Evolutionary conservation across 2,329 filamentous ascomycete genomes (phyloP).

Genomic region (Pyricularia sp.): DNA sequence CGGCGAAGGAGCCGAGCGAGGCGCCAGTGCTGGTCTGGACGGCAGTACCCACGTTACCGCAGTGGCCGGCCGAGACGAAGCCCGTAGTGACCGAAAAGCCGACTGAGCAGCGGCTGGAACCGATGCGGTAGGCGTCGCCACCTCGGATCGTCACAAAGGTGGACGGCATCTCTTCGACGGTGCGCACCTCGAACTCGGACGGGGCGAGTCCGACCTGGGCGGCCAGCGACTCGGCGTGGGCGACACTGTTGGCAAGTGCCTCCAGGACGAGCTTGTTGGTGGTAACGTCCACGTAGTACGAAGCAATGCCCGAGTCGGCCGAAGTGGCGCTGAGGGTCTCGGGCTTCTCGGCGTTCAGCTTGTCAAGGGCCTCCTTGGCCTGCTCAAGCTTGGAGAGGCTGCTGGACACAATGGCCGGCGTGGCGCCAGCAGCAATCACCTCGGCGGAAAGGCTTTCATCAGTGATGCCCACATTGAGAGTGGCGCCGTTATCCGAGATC

Average conservation of each 20-base stretch:
- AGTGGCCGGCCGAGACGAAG: slow-evolving; percentile 6
- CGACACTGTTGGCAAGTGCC: not conserved
- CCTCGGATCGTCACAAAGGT: not conserved
- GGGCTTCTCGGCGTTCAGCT: slow-evolving; percentile 3
- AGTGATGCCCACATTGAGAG: not conserved
- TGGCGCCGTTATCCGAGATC: not conserved
- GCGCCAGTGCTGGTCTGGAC: not conserved
- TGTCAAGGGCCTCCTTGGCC: not conserved
- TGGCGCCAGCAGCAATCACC: not conserved
- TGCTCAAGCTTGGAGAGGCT: not conserved
- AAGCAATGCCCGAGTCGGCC: not conserved
- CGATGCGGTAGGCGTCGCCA: not conserved
- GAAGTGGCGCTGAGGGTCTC: not conserved
- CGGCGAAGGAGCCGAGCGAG: not conserved
- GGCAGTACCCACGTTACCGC: not conserved
- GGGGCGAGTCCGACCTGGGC: not conserved
- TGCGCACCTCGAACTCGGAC: not conserved
- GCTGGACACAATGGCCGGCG: not conserved
- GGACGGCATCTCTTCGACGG: not conserved
- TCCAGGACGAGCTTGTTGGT: not conserved
- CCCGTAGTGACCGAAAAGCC: slow-evolving; percentile 3
- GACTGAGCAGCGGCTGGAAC: slow-evolving; percentile 2
- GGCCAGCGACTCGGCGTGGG: not conserved
- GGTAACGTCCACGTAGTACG: not conserved
- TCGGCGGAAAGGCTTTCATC: not conserved